Conservation (phyloP, 2,329 filamentous ascomycete genomes). For the Cryphonectria japonica region DNA sequence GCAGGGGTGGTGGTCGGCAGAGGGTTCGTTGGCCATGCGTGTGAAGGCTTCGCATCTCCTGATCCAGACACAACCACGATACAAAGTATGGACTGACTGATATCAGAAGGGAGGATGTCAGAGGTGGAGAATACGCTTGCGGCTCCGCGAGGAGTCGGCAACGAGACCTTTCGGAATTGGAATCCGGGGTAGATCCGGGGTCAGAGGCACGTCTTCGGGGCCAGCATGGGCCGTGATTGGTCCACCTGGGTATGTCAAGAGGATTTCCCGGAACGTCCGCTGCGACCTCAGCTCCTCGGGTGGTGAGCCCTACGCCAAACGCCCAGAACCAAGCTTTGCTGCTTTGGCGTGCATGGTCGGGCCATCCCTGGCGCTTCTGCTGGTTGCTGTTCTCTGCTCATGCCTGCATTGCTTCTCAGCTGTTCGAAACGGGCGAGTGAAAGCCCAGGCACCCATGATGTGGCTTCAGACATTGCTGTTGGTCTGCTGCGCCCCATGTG, state of each 20-base stretch:
- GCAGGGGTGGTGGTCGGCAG: neutral
- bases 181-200: constrained; percentile 25
- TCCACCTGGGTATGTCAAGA: constrained; percentile 18
- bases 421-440: neutral
- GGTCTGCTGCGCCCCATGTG: neutral
- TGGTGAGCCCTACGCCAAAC: neutral
- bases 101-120: constrained; percentile 7
- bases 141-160: constrained; percentile 25
- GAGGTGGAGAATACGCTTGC: constrained; percentile 26
- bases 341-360: neutral
- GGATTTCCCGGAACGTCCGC: constrained; percentile 27
- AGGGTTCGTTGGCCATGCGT: neutral
- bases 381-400: neutral
- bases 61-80: constrained; percentile 3
- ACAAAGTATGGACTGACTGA: neutral
- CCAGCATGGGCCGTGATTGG: constrained; percentile 23
- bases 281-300: constrained; percentile 10
- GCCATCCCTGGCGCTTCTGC: neutral
- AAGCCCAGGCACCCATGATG: neutral
- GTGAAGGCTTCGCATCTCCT: neutral
- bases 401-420: neutral
- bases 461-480: neutral
- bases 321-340: constrained; percentile 1
- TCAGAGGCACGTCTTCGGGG: constrained; percentile 11
- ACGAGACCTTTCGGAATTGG: neutral